Conservation (phyloP, 495 filamentous ascomycete genomes). For the Penicillium cinerascens region DNA sequence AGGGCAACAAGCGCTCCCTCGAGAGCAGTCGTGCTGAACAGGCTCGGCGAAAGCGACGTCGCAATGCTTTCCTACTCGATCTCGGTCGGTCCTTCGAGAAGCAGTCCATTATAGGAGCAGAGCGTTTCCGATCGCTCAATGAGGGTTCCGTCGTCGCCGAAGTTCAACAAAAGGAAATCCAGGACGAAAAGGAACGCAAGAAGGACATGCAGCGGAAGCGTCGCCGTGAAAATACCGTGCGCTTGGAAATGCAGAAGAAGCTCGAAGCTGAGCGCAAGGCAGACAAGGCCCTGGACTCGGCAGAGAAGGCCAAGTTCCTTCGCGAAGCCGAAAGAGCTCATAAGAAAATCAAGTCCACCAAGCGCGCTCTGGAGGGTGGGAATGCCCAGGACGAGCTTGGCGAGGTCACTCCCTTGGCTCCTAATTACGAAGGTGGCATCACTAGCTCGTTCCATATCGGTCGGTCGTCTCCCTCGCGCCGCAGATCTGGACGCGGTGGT, state of each 20-base stretch:
- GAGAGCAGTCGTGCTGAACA: constrained; percentile 56
- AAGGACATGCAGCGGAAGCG: constrained; percentile 99
- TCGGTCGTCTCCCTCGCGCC: constrained; percentile 59
- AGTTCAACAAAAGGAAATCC: constrained; percentile 83
- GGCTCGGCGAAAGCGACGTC: constrained; percentile 59
- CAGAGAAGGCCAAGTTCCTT: constrained; percentile 70
- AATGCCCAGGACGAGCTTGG: constrained; percentile 75
- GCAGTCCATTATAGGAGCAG: constrained; percentile 50
- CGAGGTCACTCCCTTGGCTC: constrained; percentile 69
- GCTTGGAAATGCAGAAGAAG: constrained; percentile 79
- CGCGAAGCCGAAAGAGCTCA: constrained; percentile 79
- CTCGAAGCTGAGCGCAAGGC: constrained; percentile 75
- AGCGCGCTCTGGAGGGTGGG: constrained; percentile 76
- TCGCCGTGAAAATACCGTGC: constrained; percentile 92
- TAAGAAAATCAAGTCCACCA: constrained; percentile 83
- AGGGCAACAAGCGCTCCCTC: constrained; percentile 56
- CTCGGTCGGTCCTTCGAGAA: constrained; percentile 51
- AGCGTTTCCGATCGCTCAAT: constrained; percentile 52
- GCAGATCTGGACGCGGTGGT: constrained; percentile 62
- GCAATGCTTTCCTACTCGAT: constrained; percentile 45
- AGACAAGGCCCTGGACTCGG: constrained; percentile 67
- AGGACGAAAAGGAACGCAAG: constrained; percentile 97
- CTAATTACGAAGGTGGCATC: constrained; percentile 81
- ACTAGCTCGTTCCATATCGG: constrained; percentile 80
- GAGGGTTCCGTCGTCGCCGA: constrained; percentile 72